Percentiles rank a stretch among this genome's conserved stretches.
Conservation (phyloP, 1,284 basidiomycete species). For the Tremellales sp. region DNA sequence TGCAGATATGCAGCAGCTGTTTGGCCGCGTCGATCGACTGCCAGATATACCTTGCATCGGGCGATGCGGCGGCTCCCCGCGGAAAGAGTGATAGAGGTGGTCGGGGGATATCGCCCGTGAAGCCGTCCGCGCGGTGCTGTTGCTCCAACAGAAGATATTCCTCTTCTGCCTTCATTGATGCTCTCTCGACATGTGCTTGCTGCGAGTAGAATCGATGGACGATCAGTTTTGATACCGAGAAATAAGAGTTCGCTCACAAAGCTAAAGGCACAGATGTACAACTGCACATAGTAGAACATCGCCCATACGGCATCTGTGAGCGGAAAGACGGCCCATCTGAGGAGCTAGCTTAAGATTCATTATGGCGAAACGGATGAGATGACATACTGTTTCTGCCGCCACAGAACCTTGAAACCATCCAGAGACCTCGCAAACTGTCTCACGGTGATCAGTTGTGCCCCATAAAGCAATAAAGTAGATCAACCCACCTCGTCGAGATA, state of each 20-base stretch:
- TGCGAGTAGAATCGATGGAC: constrained; percentile 16
- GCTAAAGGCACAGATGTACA: constrained; percentile 48
- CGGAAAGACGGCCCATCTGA: constrained; percentile 37
- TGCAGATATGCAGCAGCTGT: constrained; percentile 44
- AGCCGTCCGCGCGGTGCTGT: constrained; percentile 14
- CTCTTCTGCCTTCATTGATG: constrained; percentile 41
- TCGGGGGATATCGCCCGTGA: constrained; percentile 14
- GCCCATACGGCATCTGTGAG: constrained; percentile 41
- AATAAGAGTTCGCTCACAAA: constrained; percentile 32
- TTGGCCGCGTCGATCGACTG: constrained; percentile 45
- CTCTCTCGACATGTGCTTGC: constrained; percentile 49
- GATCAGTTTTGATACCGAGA: not conserved
- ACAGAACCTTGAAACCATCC: constrained; percentile 45
- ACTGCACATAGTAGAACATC: constrained; percentile 43
- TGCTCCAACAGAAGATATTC: constrained; percentile 23
- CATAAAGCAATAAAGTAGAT: not conserved
- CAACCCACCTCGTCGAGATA: constrained; percentile 42
- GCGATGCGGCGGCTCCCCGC: constrained; percentile 41
- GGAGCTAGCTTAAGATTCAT: not conserved
- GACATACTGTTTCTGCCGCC: constrained; percentile 37
- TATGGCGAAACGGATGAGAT: not conserved
- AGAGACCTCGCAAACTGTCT: constrained; percentile 36
- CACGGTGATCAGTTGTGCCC: not conserved
- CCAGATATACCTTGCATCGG: constrained; percentile 47
- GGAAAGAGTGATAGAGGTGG: constrained; percentile 42